A percentile compares a stretch with the other conserved stretches of the same genome.
Conservation (phyloP, 2,329 filamentous ascomycete species). For the Camillea tinctor region DNA sequence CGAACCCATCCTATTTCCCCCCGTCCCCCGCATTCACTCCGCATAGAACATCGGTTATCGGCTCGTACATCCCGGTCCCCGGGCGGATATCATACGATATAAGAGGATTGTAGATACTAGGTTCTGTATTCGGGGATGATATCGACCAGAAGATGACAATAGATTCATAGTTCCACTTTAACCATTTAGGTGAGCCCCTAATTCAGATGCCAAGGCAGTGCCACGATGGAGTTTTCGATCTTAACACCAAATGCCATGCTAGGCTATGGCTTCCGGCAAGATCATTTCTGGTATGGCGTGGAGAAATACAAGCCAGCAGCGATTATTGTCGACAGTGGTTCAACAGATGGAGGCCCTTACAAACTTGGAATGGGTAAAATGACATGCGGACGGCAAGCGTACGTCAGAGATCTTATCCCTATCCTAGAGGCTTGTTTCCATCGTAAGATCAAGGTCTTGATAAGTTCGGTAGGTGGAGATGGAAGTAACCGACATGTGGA, state of each 20-base stretch:
- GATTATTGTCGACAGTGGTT: conserved; percentile 37
- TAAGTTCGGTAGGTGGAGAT: conserved; percentile 42
- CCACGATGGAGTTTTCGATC: conserved; percentile 19
- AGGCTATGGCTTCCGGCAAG: conserved; percentile 31
- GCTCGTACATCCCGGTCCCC: neutral
- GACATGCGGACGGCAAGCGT: conserved; percentile 7
- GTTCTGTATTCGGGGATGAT: neutral
- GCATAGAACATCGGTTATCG: neutral
- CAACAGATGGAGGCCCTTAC: conserved; percentile 33
- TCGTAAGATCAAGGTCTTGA: conserved; percentile 25
- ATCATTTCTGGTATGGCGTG: conserved; percentile 33
- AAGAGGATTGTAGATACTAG: neutral
- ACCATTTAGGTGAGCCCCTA: neutral
- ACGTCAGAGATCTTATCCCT: conserved; percentile 24
- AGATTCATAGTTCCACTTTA: neutral
- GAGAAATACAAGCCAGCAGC: conserved; percentile 29
- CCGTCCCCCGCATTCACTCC: neutral
- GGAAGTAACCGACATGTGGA: conserved; percentile 40
- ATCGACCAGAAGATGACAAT: no score
- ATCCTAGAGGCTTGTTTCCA: conserved; percentile 25
- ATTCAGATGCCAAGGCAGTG: neutral
- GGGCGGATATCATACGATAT: neutral
- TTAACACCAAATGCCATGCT: conserved; percentile 35
- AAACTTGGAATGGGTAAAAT: conserved; percentile 11
- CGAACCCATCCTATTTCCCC: neutral